Conservation (phyloP, 2,329 filamentous ascomycete genomes). For the Blastomyces emzantsi region DNA sequence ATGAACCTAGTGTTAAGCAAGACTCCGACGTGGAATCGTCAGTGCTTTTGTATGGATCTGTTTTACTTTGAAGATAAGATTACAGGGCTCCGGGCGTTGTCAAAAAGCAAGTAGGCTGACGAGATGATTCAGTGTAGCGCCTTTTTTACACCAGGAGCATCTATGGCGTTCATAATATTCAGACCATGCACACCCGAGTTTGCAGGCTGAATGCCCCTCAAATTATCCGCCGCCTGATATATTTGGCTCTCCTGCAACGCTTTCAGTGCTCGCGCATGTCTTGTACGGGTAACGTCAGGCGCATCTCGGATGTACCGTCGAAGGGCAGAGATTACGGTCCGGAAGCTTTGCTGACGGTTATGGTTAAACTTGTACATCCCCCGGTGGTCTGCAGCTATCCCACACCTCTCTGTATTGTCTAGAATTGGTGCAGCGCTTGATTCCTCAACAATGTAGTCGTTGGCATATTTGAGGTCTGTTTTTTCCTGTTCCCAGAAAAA, state of each 20-base stretch:
- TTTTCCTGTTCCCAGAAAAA: conserved; percentile 36
- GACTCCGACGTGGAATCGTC: too few species aligned
- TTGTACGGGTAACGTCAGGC: neutral
- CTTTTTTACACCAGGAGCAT: neutral
- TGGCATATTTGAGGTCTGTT: conserved; percentile 28
- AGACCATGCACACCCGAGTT: too few species aligned
- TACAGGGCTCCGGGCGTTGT: too few species aligned
- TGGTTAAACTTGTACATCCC: conserved; percentile 26
- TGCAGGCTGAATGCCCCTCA: neutral
- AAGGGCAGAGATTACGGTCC: conserved; percentile 21
- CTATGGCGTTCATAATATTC: too few species aligned
- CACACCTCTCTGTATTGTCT: conserved; percentile 29
- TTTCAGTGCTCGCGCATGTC: neutral
- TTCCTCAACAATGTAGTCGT: conserved; percentile 27
- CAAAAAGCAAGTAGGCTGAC: too few species aligned
- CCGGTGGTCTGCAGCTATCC: conserved; percentile 26
- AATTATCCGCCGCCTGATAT: neutral
- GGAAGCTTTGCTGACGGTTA: conserved; percentile 20
- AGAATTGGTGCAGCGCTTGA: conserved; percentile 26
- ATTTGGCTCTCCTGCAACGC: neutral
- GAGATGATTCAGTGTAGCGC: neutral
- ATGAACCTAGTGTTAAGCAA: neutral
- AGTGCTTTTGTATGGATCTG: too few species aligned
- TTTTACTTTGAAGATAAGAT: too few species aligned
- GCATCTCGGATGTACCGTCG: conserved; percentile 10